phyloP scores from a whole-genome alignment of 1,139 yeast genomes.

The Hansenula lynferdii region DNA sequence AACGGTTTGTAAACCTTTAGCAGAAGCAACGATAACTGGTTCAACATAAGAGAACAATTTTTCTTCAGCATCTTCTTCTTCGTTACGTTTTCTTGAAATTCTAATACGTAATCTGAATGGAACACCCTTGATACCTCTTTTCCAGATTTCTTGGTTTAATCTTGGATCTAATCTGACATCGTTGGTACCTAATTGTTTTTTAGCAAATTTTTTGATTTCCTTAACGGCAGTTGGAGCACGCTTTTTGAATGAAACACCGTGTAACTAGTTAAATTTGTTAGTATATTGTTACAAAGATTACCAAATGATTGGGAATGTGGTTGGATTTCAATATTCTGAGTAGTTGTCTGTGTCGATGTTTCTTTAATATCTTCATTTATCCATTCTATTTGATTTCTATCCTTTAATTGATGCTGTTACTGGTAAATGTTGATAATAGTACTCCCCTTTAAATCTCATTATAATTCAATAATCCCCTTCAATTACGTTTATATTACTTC shows the following conservation, averaged over 20 bases:
- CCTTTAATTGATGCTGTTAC: too few relatives aligned
- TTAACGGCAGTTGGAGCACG: slow-evolving; percentile 99
- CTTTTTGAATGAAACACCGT: slow-evolving; percentile 98
- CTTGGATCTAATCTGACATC: slow-evolving; percentile 99
- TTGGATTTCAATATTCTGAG: too few relatives aligned
- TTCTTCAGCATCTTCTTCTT: slow-evolving; percentile 99
- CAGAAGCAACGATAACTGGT: slow-evolving; percentile 90
- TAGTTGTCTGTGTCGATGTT: too few relatives aligned
- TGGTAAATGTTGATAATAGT: too few relatives aligned
- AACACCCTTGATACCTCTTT: slow-evolving; percentile 99
- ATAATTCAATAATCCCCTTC: too few relatives aligned
- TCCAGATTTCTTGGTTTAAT: slow-evolving; percentile 98
- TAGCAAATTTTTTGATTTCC: slow-evolving; percentile 98
- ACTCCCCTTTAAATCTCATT: too few relatives aligned
- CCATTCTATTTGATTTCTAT: too few relatives aligned
- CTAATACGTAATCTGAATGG: slow-evolving; percentile 98
- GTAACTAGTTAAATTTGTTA: slow-evolving; percentile 59
- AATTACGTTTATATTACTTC: too few relatives aligned
- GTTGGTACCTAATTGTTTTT: slow-evolving; percentile 98
- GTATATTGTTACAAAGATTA: slow-evolving; percentile 23
- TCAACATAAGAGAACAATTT: slow-evolving; percentile 98
- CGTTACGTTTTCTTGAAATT: slow-evolving; percentile 99
- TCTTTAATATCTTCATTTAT: too few relatives aligned
- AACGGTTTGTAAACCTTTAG: slow-evolving; percentile 97
- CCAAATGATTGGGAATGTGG: background rate